Base-by-base conservation (phyloP, 768 basidiomycete genomes). In the Pluteus cervinus region DNA sequence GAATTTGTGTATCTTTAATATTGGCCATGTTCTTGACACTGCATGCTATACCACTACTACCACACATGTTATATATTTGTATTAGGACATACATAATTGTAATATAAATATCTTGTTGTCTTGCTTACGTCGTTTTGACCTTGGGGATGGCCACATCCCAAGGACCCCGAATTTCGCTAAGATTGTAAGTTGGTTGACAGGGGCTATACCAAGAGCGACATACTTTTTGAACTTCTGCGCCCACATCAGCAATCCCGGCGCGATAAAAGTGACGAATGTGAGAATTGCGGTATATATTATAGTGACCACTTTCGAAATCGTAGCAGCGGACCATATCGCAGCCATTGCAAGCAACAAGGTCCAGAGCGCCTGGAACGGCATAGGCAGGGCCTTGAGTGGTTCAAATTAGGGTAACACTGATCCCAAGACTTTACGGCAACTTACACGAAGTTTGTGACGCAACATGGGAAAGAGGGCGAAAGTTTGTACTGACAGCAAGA, bases 101-200 rank as follows among this genome's bases (percentile, higher is more conserved):
- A 36, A 36, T 41, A 25, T 41, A 41, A 26, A 21, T 34, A 31
- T 40, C 32, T 34, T 35, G 33, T 28, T 18, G 14, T 32, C n/a
- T 18, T 14, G 7, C 30, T 16, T 16, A 16, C 15, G 8, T 32
- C 26, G 26, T 9, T 28, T 9, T 75, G 31, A 81, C 62, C 59
- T 75, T 77, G 24, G 88, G 88, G 47, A 81, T 73, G 20, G 88
- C 88, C 18, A 86, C 84, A 56, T 92, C 89, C 89, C 89, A 92
- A 44, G 87, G 84, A 7, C 89, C 89, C 43, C 85, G 75, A 56
- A 92, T 82, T 62, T 89, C 86, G 57, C 88, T 91, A 52, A 48
- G 23, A 44, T 40, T 36, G 7, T n/a, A 41, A 41, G 15, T 35
- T 39, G 20, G 39, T 37, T n/a, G n/a, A 40, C 17, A 30, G 34